Evolutionary conservation across 164 flowering plant species (phyloP).

Genomic region (Vitis labrusca): DNA sequence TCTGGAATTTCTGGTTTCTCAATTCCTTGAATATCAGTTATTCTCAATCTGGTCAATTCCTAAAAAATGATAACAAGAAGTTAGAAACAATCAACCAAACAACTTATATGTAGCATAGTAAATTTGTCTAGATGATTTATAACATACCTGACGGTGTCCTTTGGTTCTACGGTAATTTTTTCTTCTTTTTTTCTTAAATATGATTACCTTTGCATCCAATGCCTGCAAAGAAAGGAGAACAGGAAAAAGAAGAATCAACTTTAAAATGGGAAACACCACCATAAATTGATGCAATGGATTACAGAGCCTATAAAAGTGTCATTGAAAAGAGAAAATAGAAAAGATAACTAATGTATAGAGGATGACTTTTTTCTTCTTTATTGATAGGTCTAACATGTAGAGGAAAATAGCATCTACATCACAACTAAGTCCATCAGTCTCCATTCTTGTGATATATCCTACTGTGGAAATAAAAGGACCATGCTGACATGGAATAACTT

Average conservation of each 20-base stretch:
- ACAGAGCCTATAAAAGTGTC: not conserved
- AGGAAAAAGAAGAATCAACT: not conserved
- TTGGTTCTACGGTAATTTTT: slow-evolving; percentile 94
- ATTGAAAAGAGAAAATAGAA: too few species aligned
- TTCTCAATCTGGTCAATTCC: slow-evolving; percentile 88
- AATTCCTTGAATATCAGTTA: slow-evolving; percentile 79
- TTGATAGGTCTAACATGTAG: too few species aligned
- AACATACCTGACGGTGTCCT: slow-evolving; percentile 92
- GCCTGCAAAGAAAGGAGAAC: slow-evolving; percentile 51
- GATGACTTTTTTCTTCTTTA: too few species aligned
- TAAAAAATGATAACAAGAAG: slow-evolving; percentile 19
- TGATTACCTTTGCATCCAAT: slow-evolving; percentile 91
- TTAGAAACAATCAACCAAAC: slow-evolving; percentile 10
- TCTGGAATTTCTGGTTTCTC: slow-evolving; percentile 50
- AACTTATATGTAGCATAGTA: not conserved
- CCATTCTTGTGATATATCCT: too few species aligned
- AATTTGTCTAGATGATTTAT: not conserved
- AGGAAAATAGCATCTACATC: too few species aligned
- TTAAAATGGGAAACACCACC: not conserved
- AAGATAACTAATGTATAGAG: too few species aligned
- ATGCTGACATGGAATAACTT: too few species aligned
- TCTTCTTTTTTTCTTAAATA: slow-evolving; percentile 96
- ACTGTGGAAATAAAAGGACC: too few species aligned
- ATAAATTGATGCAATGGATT: not conserved
- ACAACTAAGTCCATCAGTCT: too few species aligned